Conservation (phyloP, 129 eudicot species). For the Pulicaria dysenterica region DNA sequence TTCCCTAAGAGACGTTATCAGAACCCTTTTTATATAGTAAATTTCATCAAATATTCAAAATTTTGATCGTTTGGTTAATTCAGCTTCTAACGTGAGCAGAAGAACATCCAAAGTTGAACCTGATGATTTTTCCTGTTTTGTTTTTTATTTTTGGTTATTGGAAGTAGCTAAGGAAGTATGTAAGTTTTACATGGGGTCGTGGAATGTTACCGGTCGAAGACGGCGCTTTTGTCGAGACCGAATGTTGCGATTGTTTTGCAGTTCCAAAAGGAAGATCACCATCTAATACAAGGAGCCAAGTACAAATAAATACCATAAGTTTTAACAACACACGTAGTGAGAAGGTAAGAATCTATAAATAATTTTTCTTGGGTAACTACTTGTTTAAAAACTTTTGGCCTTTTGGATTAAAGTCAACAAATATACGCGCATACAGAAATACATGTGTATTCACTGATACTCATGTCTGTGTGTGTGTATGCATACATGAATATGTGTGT, state of each 20-base stretch:
- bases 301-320: slow-evolving; percentile 41
- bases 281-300: slow-evolving; percentile 34
- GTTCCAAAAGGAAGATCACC: slow-evolving; percentile 42
- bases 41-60: too few species aligned
- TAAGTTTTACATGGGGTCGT: slow-evolving; percentile 74
- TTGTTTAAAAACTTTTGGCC: background rate
- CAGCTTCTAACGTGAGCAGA: too few species aligned
- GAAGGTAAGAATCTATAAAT: slow-evolving; percentile 42
- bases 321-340: slow-evolving; percentile 43
- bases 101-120: too few species aligned
- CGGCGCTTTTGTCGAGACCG: slow-evolving; percentile 19
- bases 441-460: background rate
- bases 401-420: background rate
- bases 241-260: slow-evolving; percentile 48
- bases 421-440: background rate
- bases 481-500: background rate
- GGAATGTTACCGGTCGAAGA: slow-evolving; percentile 47
- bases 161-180: slow-evolving; percentile 80
- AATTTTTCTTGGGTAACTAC: background rate
- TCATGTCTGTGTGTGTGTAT: background rate
- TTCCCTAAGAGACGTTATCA: too few species aligned
- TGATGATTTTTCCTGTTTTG: background rate
- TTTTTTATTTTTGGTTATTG: background rate
- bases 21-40: too few species aligned
- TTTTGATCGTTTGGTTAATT: too few species aligned